Evolutionary conservation across 2,329 filamentous ascomycete species (phyloP), one percentile per base, ranked within the genome.

Genomic region (Stromatinia cepivora): DNA sequence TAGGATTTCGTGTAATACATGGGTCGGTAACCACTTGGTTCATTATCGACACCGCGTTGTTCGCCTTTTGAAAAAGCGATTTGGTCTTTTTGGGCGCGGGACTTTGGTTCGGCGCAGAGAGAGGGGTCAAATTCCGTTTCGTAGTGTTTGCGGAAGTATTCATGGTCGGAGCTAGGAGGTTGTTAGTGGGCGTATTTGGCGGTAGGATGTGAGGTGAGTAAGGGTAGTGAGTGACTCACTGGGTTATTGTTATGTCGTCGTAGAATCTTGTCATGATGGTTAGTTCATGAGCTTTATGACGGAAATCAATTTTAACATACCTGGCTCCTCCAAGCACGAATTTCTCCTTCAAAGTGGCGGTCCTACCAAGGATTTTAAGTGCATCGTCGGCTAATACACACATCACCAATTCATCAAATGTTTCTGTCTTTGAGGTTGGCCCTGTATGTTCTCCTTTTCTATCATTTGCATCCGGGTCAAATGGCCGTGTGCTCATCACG

Each of bases 211-310:
- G 17, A 3, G 25, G 15, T 36, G 15, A 10, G 15, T 20, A 17
- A 25, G 25, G 13, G 1, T n/a, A 46, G 34, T 4, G 7, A 13
- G 17, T 25, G n/a, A 8, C 8, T 52, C 63, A 68, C 57, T 92
- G 89, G 1, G 89, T 92, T 71, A 92, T 84, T 20, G 89, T 92
- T 68, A 92, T 86, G 77, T 92, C 90, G 80, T 92, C 86, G 75
- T 85, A 87, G 78, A 91, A 88, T 52, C 46, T 63, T 17, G 9
- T 52, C 6, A 25, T 15, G 58, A 50, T 48, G 8, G 2, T 63
- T 39, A 63, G 61, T 15, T 28, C n/a, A 20, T 39, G 1, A 22
- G 9, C n/a, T 39, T 36, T 13, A 36, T 20, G 3, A 36, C 31
- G 31, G 8, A 25, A 2, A 8, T 11, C 1, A n/a, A 34, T 5